phyloP scores from a whole-genome alignment of 176 grass and related monocot species.

The Eleusine coracana region DNA sequence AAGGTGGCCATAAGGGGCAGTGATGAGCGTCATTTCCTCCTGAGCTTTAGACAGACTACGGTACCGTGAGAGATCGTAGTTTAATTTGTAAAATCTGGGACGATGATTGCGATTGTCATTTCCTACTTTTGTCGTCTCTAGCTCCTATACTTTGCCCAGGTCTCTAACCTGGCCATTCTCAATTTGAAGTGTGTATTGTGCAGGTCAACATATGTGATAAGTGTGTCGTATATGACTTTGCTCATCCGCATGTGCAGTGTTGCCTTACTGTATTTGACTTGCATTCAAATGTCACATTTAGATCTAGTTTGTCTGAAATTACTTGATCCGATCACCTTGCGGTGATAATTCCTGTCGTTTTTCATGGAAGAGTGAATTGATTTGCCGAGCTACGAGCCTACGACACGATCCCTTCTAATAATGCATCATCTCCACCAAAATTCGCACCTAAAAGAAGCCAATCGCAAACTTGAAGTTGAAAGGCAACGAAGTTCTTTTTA shows the following conservation, averaged over 20 bases:
- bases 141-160: neutral
- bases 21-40: neutral
- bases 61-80: neutral
- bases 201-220: neutral
- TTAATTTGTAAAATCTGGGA: neutral
- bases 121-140: neutral
- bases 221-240: neutral
- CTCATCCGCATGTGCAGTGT: no score
- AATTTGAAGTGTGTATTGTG: neutral
- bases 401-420: neutral
- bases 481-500: neutral
- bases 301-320: neutral
- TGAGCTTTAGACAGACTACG: constrained; percentile 14
- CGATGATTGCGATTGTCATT: neutral
- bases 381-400: neutral
- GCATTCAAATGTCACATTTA: neutral
- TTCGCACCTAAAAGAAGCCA: neutral
- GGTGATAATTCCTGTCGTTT: neutral
- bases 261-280: neutral
- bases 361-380: neutral
- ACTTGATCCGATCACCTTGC: neutral
- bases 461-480: neutral
- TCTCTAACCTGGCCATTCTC: neutral
- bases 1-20: constrained; percentile 1
- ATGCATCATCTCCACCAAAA: neutral